Base-by-base conservation (phyloP, 306 rosid species). In the Cicer yamashitae region DNA sequence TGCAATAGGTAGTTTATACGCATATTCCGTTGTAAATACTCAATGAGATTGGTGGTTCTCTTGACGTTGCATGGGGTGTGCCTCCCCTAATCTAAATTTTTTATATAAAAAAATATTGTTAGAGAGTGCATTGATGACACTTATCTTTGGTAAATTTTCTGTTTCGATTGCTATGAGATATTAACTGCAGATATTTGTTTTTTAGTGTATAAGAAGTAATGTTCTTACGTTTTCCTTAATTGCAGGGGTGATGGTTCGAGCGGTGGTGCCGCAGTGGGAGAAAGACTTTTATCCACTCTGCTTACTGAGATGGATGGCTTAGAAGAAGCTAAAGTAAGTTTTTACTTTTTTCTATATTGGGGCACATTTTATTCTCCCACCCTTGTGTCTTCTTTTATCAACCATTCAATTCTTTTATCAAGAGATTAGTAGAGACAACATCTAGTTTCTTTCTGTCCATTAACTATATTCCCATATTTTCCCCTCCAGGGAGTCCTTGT, bases 261-360 rank as follows among this genome's bases (percentile, higher is more conserved):
- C 84, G 79, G 83, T 77, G 86, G 82, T 59, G 34, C 74, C 8
- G 67, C 87, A 1, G 96, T 89, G 12, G 93, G 93, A 45, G 98
- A 94, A 82, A 91, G 98, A 85, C 96, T 91, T 85, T 85, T 91
- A 63, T 87, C 98, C 62, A 94, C 98, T 57, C 78, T 94, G 80
- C 87, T 94, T 22, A 94, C 97, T 11, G 98, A 94, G 79, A 94
- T 94, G 91, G 96, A 94, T 87, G 98, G 98, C 74, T 82, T 94
- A 72, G 96, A 90, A 84, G 97, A 91, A 85, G 90, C 97, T 64
- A 94, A 87, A 89, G 98, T 91, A 61, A 73, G 85, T 79, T 7
- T 79, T 7, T 69, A 60, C 46, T 9, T 7, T 58, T 58, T 67
- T 61, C 62, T 51, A 50, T 30, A 6, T 43, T 13, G 54, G 77